Base-by-base conservation (phyloP, 176 grass and related monocot genomes). In the Triticum monococcum region DNA sequence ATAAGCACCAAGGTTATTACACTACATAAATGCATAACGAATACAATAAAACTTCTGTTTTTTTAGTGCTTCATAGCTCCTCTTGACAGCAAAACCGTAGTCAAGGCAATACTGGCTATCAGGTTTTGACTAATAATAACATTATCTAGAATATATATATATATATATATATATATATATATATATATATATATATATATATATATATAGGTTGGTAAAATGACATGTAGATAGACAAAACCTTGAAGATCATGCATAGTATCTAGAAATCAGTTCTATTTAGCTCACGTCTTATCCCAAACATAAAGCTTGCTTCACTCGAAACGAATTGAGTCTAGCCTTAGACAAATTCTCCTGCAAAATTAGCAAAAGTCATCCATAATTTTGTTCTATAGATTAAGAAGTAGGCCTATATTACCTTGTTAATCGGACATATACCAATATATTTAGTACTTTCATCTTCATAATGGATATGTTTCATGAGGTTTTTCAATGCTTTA, bases 401-500 rank as follows among this genome's bases (percentile, higher is more conserved):
- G 18, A 59, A 59, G 11, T 17, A 78, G n/a, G 0, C 30, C 22
- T 35, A 67, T 2, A 48, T 81, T 81, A 91, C 87, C 83, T 92
- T 92, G 79, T 77, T 84, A 32, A 92, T 37, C 22, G 87, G 91
- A 59, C 87, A 81, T 35, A 92, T 33, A 18, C 91, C 89, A 56
- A 92, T 50, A 41, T 89, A 92, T 36, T 85, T 75, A 1, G 45
- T 89, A 31, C 80, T 92, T 64, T 84, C 87, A 67, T 92, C 91
- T 79, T 92, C 87, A 72, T 84, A 92, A 76, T 92, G 91, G 26
- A 92, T 89, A 79, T 92, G 91, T 36, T 89, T 79, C 48, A 89
- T 92, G 18, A 77, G 72, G 11, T 75, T 89, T 24, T 68, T 75
- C 62, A 92, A n/a, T 81, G 87, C 91, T 20, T n/a, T 81, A 10